Percentiles rank a stretch among this genome's conserved stretches.
These are phyloP conservation scores for Onygenales sp. DNA, from an alignment of 2,329 filamentous ascomycete species.

Conservation along the genomic window DNA sequence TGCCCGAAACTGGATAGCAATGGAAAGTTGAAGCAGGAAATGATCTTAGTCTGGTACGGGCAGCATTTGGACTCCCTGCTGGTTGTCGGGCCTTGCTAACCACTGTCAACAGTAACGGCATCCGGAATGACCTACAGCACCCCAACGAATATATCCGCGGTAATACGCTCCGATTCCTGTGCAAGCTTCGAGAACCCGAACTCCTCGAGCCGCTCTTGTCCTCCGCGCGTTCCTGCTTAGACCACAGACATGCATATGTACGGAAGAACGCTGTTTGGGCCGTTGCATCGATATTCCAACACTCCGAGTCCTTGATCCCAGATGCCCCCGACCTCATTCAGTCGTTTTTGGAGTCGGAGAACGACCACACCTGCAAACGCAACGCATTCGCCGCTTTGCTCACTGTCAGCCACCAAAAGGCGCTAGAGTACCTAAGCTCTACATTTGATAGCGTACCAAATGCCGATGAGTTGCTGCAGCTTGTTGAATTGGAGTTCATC, in stretches of 20 bases:
- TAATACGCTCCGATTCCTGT: constrained; percentile 95
- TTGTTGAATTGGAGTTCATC: constrained; percentile 95
- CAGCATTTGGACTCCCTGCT: not conserved
- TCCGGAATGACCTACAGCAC: constrained; percentile 93
- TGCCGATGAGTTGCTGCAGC: constrained; percentile 83
- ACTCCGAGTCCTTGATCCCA: constrained; percentile 84
- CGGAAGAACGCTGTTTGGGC: constrained; percentile 97
- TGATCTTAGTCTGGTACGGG: constrained; percentile 92
- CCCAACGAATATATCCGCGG: constrained; percentile 97
- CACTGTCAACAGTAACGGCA: constrained; percentile 65
- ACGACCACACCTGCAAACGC: constrained; percentile 90
- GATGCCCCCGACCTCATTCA: constrained; percentile 90
- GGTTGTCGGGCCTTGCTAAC: not conserved
- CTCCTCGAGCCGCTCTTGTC: constrained; percentile 93
- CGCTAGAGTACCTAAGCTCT: constrained; percentile 73
- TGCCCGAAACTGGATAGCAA: constrained; percentile 87
- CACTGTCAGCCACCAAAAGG: constrained; percentile 87
- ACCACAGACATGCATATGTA: constrained; percentile 94
- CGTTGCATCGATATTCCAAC: constrained; percentile 81
- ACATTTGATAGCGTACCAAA: constrained; percentile 92
- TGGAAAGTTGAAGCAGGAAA: constrained; percentile 97
- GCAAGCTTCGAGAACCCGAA: constrained; percentile 90
- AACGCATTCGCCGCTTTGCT: constrained; percentile 91
- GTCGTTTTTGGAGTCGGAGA: constrained; percentile 81
- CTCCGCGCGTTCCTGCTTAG: constrained; percentile 81